Base-by-base conservation (phyloP, 768 basidiomycete species). In the Trametes punicea region DNA sequence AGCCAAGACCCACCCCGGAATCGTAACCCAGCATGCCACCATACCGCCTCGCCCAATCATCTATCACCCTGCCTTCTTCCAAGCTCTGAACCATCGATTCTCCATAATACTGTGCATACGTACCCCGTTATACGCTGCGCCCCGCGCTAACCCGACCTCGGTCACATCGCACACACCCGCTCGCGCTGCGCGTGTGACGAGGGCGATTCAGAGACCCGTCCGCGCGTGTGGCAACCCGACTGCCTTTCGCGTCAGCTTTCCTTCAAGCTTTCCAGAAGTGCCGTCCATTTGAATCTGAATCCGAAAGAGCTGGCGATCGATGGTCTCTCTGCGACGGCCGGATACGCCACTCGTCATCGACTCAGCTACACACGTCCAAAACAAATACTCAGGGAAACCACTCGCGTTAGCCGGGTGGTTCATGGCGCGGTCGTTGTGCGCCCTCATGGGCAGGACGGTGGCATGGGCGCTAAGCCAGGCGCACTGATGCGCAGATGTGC, bases 251-350 rank as follows among this genome's bases (percentile, higher is more conserved):
- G 45, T 55, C 53, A 7, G 45, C 33, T 8, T 45, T 38, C 31
- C 38, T 27, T 4, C n/a, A 29, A 5, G 34, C 46, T 18, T 55
- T 55, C 46, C 45, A 40, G 45, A 55, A 55, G 16, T 7, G 29
- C 31, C 33, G 56, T 57, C 56, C 49, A 51, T 51, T 51, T 46
- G 56, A 25, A 57, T 47, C 50, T 46, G 50, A 51, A 26, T 40
- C 56, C 56, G 50, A 40, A 30, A n/a, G 44, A 46, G 56, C 25
- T 41, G 47, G 49, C 56, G 49, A 57, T 57, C 56, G 56, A 46
- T 46, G 49, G 29, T 56, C 18, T 36, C 15, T 26, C 11, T 20
- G 31, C 30, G 46, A 11, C 46, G 8, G 30, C 18, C 26, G 9
- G 26, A 27, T 27, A 15, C 44, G 13, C 44, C 46, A 10, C 30